Conservation (phyloP, 805 yeast species). For the Wickerhamiella spandovensis region DNA sequence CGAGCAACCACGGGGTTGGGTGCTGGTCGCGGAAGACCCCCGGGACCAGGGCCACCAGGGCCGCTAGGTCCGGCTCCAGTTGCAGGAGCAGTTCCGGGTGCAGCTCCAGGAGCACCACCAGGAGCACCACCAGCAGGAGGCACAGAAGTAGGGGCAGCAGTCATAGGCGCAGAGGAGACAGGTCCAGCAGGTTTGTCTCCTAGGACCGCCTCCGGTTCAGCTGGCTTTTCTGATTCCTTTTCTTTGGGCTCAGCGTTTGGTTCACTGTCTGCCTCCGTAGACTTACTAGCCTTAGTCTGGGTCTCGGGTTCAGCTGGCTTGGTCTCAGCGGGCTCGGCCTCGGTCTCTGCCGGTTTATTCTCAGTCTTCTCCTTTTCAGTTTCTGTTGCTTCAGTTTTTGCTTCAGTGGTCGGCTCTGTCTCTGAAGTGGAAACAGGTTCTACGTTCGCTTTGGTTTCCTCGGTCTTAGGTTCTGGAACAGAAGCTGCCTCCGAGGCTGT, state of each 20-base stretch:
- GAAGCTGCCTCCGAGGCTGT: too few relatives aligned
- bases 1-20: constrained; percentile 70
- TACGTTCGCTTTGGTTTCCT: too few relatives aligned
- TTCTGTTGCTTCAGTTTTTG: too few relatives aligned
- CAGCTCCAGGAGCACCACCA: neutral
- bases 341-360: neutral
- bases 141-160: neutral
- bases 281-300: neutral
- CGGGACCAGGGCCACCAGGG: neutral
- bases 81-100: too few relatives aligned
- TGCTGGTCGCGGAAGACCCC: constrained; percentile 3
- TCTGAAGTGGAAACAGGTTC: too few relatives aligned
- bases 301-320: neutral
- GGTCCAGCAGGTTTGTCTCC: neutral
- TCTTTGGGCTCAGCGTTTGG: too few relatives aligned
- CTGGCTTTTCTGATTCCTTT: too few relatives aligned
- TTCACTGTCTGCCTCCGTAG: neutral
- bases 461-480: too few relatives aligned
- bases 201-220: neutral
- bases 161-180: neutral
- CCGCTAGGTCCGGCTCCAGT: too few relatives aligned
- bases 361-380: too few relatives aligned
- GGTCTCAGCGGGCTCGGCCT: neutral
- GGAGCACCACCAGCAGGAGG: too few relatives aligned
- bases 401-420: too few relatives aligned